Evolutionary conservation across 805 yeast genomes (phyloP).

Genomic region (Barnettozyma populi): DNA sequence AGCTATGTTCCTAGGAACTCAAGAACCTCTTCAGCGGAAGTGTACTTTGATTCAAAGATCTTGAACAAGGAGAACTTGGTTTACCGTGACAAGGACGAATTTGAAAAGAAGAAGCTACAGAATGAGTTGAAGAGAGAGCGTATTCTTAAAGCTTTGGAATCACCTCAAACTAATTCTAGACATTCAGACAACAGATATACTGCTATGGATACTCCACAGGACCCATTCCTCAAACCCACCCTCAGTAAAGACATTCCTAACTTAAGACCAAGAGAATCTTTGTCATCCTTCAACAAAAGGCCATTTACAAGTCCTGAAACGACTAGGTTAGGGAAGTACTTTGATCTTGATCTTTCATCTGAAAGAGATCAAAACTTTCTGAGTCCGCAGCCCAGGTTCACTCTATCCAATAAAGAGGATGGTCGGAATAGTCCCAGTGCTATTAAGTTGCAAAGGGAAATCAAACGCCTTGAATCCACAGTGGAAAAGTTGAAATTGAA

Average conservation of each 20-base stretch:
- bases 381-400: not conserved
- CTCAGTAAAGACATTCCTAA: conserved; percentile 1
- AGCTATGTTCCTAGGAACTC: conserved; percentile 6
- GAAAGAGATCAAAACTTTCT: not conserved
- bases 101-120: conserved; percentile 2
- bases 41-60: conserved; percentile 11
- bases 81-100: conserved; percentile 15
- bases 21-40: not conserved
- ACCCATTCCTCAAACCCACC: not conserved
- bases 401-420: not conserved
- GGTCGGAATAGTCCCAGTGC: not conserved
- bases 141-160: conserved; percentile 7
- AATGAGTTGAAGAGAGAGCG: conserved; percentile 19
- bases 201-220: not conserved
- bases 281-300: not conserved
- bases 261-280: not conserved
- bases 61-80: conserved; percentile 13
- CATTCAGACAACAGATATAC: not conserved
- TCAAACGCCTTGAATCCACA: conserved; percentile 10
- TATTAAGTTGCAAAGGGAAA: conserved; percentile 3
- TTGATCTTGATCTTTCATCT: not conserved
- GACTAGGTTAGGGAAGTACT: not conserved
- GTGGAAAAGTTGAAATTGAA: conserved; percentile 6
- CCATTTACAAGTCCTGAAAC: conserved; percentile 7
- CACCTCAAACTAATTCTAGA: not conserved